Evolutionary conservation across 768 basidiomycete species (phyloP).

Genomic region (Astraeus odoratus): DNA sequence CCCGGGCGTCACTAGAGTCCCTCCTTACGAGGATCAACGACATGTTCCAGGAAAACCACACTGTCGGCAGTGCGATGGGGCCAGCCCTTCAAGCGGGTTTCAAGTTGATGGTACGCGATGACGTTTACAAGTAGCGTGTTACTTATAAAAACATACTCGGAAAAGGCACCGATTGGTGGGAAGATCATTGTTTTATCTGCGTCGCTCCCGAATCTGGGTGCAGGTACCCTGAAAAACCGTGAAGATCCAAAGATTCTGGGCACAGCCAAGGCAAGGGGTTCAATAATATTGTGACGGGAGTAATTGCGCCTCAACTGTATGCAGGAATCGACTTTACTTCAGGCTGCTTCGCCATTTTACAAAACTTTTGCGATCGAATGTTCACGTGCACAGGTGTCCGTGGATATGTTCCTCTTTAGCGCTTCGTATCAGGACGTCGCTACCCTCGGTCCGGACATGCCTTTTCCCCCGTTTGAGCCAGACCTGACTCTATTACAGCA

Average conservation of each 20-base stretch:
- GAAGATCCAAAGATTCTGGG: slow-evolving; percentile 96
- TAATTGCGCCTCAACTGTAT: slow-evolving; percentile 4
- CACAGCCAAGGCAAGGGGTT: slow-evolving; percentile 66
- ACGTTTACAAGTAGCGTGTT: not conserved
- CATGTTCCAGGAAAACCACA: slow-evolving; percentile 97
- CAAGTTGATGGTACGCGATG: slow-evolving; percentile 72
- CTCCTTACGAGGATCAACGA: slow-evolving; percentile 82
- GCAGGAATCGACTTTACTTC: slow-evolving; percentile 86
- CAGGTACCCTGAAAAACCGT: slow-evolving; percentile 89
- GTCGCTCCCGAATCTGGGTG: slow-evolving; percentile 79
- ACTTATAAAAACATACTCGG: slow-evolving; percentile 1
- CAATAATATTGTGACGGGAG: not conserved
- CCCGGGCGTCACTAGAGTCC: slow-evolving; percentile 69
- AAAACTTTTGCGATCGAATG: slow-evolving; percentile 99
- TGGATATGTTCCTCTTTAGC: slow-evolving; percentile 99
- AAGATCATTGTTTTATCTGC: slow-evolving; percentile 88
- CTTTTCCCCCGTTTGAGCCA: not conserved
- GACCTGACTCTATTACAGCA: slow-evolving; percentile 37
- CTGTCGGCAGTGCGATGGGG: slow-evolving; percentile 89
- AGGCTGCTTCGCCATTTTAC: slow-evolving; percentile 93
- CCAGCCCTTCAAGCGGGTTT: slow-evolving; percentile 94
- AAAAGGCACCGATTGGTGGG: slow-evolving; percentile 84
- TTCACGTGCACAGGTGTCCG: slow-evolving; percentile 92
- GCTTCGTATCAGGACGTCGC: slow-evolving; percentile 93
- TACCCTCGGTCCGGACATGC: slow-evolving; percentile 61